Evolutionary conservation across 78 protist species (phyloP).

Genomic region (slime mould (Dictyostelium discoideum)): dicty_2.7 NC_007091.3:5050501-5051000

Average conservation of each 20-base stretch:
- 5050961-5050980: constrained; percentile 64
- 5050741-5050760: constrained; percentile 5
- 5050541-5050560: background rate
- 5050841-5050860: constrained; percentile 70
- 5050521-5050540: background rate
- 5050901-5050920: constrained; percentile 35
- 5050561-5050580: background rate
- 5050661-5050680: background rate
- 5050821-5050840: constrained; percentile 68
- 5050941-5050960: constrained; percentile 53
- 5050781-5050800: constrained; percentile 77
- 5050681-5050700: background rate
- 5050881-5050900: constrained; percentile 67
- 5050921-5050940: constrained; percentile 23
- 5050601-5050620: background rate
- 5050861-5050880: constrained; percentile 74
- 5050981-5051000: constrained; percentile 64
- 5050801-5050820: constrained; percentile 41
- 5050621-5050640: background rate
- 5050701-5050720: background rate
- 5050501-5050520: background rate
- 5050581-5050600: constrained; percentile 2
- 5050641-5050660: background rate
- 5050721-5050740: background rate
- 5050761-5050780: constrained; percentile 52